Percentiles rank a stretch among this genome's conserved stretches.
Conservation (phyloP, 495 filamentous ascomycete species). For the Cryomyces minteri region DNA sequence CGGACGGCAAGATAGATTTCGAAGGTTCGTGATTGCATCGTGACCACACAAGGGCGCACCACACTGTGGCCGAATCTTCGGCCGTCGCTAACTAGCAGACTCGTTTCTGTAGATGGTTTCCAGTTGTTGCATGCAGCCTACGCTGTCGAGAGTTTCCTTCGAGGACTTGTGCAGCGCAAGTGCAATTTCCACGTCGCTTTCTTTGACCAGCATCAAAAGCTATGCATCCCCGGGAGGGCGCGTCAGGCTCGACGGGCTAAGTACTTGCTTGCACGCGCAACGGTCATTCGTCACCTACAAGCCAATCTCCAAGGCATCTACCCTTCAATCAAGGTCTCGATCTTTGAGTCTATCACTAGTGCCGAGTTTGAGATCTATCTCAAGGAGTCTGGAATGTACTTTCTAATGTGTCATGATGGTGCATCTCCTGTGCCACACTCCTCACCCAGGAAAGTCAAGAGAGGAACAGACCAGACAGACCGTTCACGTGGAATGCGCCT, state of each 20-base stretch:
- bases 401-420: slow-evolving; percentile 54
- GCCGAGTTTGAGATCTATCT: slow-evolving; percentile 35
- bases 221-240: slow-evolving; percentile 25
- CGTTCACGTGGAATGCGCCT: not conserved
- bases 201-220: slow-evolving; percentile 31
- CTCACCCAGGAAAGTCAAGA: not conserved
- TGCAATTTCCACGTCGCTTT: slow-evolving; percentile 56
- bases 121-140: slow-evolving; percentile 56
- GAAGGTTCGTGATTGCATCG: slow-evolving; percentile 16
- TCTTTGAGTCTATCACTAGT: slow-evolving; percentile 28
- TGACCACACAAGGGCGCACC: not conserved
- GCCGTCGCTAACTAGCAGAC: not conserved
- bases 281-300: slow-evolving; percentile 44
- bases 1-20: slow-evolving; percentile 41
- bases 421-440: slow-evolving; percentile 6
- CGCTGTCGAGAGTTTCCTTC: slow-evolving; percentile 43
- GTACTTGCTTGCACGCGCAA: slow-evolving; percentile 39
- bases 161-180: slow-evolving; percentile 35
- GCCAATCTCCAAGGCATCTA: slow-evolving; percentile 14
- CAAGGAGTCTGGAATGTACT: slow-evolving; percentile 30
- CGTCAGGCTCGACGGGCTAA: slow-evolving; percentile 18
- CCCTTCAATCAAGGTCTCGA: slow-evolving; percentile 21
- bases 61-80: too few relatives aligned
- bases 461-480: not conserved
- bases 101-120: slow-evolving; percentile 31